These are phyloP conservation scores for Juglanconis sp. DNA, from an alignment of 2,329 filamentous ascomycete genomes.

Conservation along the genomic window DNA sequence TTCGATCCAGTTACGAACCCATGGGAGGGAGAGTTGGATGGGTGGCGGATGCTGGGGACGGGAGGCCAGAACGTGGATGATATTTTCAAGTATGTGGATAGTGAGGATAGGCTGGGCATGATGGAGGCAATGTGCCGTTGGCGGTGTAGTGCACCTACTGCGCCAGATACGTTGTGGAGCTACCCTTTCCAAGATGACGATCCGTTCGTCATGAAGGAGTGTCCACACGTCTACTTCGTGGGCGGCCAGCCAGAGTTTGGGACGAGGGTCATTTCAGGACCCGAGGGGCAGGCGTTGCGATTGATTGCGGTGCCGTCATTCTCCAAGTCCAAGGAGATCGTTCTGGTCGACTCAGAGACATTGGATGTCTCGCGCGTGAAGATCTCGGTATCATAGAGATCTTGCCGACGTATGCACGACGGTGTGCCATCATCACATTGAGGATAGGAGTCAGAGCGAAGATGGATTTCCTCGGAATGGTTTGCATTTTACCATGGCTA, in stretches of 20 bases:
- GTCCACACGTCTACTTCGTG: conserved; percentile 88
- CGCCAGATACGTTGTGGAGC: conserved; percentile 92
- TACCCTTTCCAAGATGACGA: conserved; percentile 96
- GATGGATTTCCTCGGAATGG: not conserved
- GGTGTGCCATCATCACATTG: not conserved
- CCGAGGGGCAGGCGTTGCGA: conserved; percentile 67
- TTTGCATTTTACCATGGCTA: not conserved
- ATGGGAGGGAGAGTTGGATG: conserved; percentile 86
- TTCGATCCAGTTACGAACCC: conserved; percentile 91
- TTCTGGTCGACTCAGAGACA: conserved; percentile 82
- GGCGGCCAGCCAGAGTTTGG: conserved; percentile 80
- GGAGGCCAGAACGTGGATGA: conserved; percentile 93
- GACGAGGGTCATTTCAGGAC: conserved; percentile 65
- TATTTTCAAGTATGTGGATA: conserved; percentile 84
- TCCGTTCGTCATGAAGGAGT: conserved; percentile 79
- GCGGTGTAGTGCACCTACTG: conserved; percentile 87
- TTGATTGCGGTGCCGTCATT: conserved; percentile 85
- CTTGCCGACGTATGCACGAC: conserved; percentile 10
- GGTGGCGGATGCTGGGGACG: conserved; percentile 81
- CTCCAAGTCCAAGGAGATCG: conserved; percentile 70
- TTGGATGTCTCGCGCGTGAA: conserved; percentile 72
- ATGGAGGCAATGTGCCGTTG: conserved; percentile 94
- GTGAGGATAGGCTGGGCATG: conserved; percentile 74
- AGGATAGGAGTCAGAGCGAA: not conserved
- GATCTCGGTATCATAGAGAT: conserved; percentile 39